Percentiles rank a stretch among this genome's conserved stretches.
phyloP scores from a whole-genome alignment of 192 early-diverging fungal genomes.

The Tieghemiomyces parasiticus region DNA sequence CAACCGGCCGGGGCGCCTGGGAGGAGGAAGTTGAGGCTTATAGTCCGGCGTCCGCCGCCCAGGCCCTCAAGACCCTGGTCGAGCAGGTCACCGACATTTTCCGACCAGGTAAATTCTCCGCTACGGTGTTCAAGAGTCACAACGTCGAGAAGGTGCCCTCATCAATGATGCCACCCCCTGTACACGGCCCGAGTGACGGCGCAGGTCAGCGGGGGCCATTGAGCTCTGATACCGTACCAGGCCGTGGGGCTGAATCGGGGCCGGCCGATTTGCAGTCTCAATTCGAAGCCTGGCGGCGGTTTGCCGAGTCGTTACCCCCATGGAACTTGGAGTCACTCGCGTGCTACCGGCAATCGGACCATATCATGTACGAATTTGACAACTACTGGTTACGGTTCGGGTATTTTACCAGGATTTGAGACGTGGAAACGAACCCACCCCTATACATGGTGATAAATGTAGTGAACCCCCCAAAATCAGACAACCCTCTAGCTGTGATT shows the following conservation, averaged over 20 bases:
- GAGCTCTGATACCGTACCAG: conserved; percentile 5
- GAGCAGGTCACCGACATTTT: conserved; percentile 68
- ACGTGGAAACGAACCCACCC: too few relatives aligned
- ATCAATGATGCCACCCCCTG: too few relatives aligned
- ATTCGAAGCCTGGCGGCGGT: conserved; percentile 14
- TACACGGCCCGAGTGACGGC: not conserved
- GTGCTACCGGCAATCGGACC: conserved; percentile 48
- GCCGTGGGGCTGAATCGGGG: too few relatives aligned
- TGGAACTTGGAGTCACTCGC: conserved; percentile 29
- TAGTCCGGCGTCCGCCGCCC: conserved; percentile 15
- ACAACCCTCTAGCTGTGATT: too few relatives aligned
- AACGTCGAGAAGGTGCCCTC: too few relatives aligned
- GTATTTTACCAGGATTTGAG: conserved; percentile 34
- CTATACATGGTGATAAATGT: too few relatives aligned
- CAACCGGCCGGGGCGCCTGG: too few relatives aligned
- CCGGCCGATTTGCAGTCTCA: too few relatives aligned
- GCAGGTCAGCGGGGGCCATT: not conserved
- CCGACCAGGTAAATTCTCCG: conserved; percentile 59
- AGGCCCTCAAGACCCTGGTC: conserved; percentile 52
- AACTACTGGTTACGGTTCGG: conserved; percentile 67
- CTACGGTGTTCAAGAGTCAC: conserved; percentile 60
- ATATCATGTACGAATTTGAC: conserved; percentile 68
- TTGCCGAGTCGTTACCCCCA: conserved; percentile 13
- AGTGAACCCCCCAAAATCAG: too few relatives aligned
- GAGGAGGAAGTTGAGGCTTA: too few relatives aligned